phyloP scores from a whole-genome alignment of 139 green algal genomes.

The Tetradesmus lagerheimii region DNA sequence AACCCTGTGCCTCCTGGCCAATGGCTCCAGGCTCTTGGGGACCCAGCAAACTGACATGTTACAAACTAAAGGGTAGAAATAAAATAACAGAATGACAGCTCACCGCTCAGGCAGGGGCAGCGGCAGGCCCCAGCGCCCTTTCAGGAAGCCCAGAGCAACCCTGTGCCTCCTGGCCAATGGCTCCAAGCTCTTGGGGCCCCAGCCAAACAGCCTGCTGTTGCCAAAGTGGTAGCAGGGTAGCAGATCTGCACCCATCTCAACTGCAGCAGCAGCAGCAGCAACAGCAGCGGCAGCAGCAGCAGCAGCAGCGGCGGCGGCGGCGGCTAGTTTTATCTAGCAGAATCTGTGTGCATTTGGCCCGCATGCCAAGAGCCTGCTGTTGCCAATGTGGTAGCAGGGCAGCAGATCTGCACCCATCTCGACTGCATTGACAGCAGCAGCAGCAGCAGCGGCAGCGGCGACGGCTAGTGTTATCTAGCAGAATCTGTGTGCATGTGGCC shows the following conservation, averaged over 20 bases:
- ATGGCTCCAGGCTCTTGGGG: too few species aligned
- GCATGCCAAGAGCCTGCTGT: slow-evolving; percentile 23
- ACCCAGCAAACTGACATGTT: too few species aligned
- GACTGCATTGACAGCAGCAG: not conserved
- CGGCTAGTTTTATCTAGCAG: too few species aligned
- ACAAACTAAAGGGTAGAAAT: too few species aligned
- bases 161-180: not conserved
- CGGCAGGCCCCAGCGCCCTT: slow-evolving; percentile 28
- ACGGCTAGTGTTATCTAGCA: too few species aligned
- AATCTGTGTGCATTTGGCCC: too few species aligned
- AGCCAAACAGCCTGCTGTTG: slow-evolving; percentile 44
- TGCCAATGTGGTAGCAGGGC: slow-evolving; percentile 52
- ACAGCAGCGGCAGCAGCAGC: slow-evolving; percentile 25
- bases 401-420: slow-evolving; percentile 30
- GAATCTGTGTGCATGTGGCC: too few species aligned
- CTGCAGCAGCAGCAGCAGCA: not conserved
- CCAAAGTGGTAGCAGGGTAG: slow-evolving; percentile 54
- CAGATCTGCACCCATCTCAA: slow-evolving; percentile 32
- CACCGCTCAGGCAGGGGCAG: slow-evolving; percentile 16
- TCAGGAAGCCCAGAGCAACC: slow-evolving; percentile 7
- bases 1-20: not conserved
- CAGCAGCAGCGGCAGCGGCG: too few species aligned
- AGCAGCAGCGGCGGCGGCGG: not conserved
- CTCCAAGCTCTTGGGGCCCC: slow-evolving; percentile 22
- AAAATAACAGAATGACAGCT: not conserved